These are phyloP conservation scores for Boletus rufocinnamomeus DNA, from an alignment of 768 basidiomycete genomes.

Conservation along the genomic window DNA sequence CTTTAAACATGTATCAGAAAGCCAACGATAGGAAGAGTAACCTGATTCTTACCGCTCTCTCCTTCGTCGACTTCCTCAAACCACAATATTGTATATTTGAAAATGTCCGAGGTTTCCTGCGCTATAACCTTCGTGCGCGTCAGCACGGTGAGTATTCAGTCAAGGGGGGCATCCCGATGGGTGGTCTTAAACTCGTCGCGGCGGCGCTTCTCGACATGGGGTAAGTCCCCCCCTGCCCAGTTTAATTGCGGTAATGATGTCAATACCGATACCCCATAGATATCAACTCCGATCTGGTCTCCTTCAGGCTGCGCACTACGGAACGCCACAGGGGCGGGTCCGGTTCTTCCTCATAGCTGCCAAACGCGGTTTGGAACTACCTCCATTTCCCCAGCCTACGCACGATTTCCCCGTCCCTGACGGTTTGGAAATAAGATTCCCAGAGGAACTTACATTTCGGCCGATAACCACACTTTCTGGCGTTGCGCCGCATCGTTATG, in stretches of 20 bases:
- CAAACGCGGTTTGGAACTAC: slow-evolving; percentile 37
- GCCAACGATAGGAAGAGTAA: slow-evolving; percentile 70
- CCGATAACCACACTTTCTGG: slow-evolving; percentile 53
- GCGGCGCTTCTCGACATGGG: slow-evolving; percentile 64
- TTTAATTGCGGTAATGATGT: neutral
- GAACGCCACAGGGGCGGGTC: slow-evolving; percentile 46
- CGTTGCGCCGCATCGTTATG: slow-evolving; percentile 54
- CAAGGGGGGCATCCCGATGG: slow-evolving; percentile 67
- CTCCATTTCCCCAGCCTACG: slow-evolving; percentile 44
- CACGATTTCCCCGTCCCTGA: slow-evolving; percentile 45
- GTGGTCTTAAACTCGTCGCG: slow-evolving; percentile 69
- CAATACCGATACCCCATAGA: slow-evolving; percentile 24
- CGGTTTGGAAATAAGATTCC: slow-evolving; percentile 52
- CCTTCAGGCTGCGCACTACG: slow-evolving; percentile 51
- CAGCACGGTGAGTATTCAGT: slow-evolving; percentile 46
- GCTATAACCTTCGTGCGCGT: slow-evolving; percentile 39
- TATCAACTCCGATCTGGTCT: slow-evolving; percentile 47
- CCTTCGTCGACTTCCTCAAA: slow-evolving; percentile 43
- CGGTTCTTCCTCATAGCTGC: slow-evolving; percentile 53
- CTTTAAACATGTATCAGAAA: slow-evolving; percentile 68
- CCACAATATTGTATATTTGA: slow-evolving; percentile 51
- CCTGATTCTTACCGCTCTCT: slow-evolving; percentile 59
- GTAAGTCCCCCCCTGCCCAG: slow-evolving; percentile 39
- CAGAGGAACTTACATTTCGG: slow-evolving; percentile 39
- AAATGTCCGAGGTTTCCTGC: slow-evolving; percentile 49